phyloP scores from a whole-genome alignment of 371 early-diverging fungal genomes.

The Nosema muscidifuracis region DNA sequence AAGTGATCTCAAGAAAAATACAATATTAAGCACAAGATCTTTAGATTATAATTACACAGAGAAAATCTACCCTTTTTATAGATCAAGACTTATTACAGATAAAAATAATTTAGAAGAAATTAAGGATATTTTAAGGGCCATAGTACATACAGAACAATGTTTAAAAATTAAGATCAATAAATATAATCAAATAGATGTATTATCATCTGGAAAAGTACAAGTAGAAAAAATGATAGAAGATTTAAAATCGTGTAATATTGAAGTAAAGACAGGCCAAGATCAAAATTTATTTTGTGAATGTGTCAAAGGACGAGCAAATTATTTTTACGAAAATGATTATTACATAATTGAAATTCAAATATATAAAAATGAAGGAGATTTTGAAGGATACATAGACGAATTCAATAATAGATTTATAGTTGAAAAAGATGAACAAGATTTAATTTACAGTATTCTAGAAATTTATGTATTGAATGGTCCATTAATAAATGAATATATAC shows the following conservation, averaged over 20 bases:
- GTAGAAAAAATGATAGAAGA: slow-evolving; percentile 59
- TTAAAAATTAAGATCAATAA: slow-evolving; percentile 53
- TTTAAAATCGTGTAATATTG: slow-evolving; percentile 25
- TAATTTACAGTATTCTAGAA: slow-evolving; percentile 41
- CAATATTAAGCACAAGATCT: slow-evolving; percentile 10
- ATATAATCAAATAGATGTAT: slow-evolving; percentile 52
- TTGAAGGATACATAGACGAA: not conserved
- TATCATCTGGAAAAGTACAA: slow-evolving; percentile 55
- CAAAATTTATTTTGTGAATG: slow-evolving; percentile 41
- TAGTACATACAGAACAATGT: slow-evolving; percentile 52
- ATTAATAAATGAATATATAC: slow-evolving; percentile 43
- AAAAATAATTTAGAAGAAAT: slow-evolving; percentile 20
- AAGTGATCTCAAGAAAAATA: slow-evolving; percentile 46
- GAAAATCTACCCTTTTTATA: slow-evolving; percentile 39
- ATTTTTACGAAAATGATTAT: slow-evolving; percentile 13
- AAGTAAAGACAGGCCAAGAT: slow-evolving; percentile 17
- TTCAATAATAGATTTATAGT: slow-evolving; percentile 36
- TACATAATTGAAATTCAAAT: slow-evolving; percentile 16
- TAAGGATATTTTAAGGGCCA: slow-evolving; percentile 32
- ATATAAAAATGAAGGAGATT: not conserved
- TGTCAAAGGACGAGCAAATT: not conserved
- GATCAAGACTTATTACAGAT: slow-evolving; percentile 31
- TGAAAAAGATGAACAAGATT: not conserved
- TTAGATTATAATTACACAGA: not conserved
- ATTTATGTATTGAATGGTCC: slow-evolving; percentile 40